A percentile compares a stretch with the other conserved stretches of the same genome.
phyloP scores from a whole-genome alignment of 441 rosid genomes.

The Pelargonium fulgidum region DNA sequence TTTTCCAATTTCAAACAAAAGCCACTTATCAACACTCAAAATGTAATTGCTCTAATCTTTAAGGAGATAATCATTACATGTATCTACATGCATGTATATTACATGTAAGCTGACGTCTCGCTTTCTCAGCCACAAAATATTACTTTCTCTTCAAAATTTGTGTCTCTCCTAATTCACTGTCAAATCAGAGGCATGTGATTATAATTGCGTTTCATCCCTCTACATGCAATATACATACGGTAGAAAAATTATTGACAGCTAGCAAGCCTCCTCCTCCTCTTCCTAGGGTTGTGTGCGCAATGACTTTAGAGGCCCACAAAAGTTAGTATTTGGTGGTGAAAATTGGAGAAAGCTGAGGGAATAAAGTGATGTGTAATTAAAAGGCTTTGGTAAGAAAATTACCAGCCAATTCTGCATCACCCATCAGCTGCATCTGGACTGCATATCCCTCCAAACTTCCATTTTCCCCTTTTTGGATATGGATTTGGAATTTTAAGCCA shows the following conservation, averaged over 20 bases:
- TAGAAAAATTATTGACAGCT: too few species aligned
- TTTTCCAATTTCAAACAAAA: constrained; percentile 3
- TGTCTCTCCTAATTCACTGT: too few species aligned
- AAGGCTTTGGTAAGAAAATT: constrained; percentile 20
- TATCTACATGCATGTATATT: too few species aligned
- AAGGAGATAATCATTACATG: too few species aligned
- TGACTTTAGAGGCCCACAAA: constrained; percentile 32
- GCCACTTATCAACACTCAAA: background rate
- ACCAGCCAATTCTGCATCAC: background rate
- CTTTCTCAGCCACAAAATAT: too few species aligned
- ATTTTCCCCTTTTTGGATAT: constrained; percentile 1
- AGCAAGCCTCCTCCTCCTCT: background rate
- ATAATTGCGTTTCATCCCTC: too few species aligned
- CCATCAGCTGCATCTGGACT: background rate
- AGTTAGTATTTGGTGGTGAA: constrained; percentile 20
- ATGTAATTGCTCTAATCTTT: background rate
- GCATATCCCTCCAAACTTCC: constrained; percentile 29
- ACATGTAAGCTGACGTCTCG: too few species aligned
- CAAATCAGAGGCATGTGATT: too few species aligned
- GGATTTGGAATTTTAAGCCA: background rate
- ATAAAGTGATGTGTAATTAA: constrained; percentile 22
- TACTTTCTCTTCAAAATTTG: too few species aligned
- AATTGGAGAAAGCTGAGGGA: constrained; percentile 24
- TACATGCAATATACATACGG: too few species aligned
- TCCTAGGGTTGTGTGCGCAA: background rate